phyloP scores from a whole-genome alignment of 805 yeast genomes.

The Ogataea corticis region DNA sequence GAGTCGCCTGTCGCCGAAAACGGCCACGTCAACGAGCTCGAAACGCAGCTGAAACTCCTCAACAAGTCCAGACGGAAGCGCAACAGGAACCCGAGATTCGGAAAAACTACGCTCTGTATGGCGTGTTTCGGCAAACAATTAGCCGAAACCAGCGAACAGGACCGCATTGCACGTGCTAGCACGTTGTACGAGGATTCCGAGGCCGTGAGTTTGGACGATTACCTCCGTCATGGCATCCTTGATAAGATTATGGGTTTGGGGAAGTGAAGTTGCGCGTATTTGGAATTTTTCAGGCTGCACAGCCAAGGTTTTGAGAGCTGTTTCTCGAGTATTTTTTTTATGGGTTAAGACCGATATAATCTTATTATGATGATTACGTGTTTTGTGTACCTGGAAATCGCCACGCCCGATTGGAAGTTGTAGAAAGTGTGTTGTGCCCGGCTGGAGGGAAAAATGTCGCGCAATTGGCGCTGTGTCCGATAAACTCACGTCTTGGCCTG shows the following conservation, averaged over 20 bases:
- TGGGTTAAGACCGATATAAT: conserved; percentile 6
- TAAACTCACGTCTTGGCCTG: background rate
- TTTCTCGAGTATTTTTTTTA: too few species aligned
- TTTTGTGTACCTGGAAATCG: background rate
- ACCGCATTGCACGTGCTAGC: conserved; percentile 9
- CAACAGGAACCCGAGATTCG: conserved; percentile 25
- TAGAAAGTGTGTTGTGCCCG: background rate
- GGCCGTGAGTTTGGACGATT: conserved; percentile 17
- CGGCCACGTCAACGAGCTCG: background rate
- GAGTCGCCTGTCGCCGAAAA: conserved; percentile 9
- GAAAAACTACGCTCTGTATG: conserved; percentile 29
- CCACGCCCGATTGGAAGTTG: background rate
- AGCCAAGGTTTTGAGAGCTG: background rate
- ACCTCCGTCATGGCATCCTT: conserved; percentile 13
- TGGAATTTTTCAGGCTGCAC: conserved; percentile 1
- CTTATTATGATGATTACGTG: background rate
- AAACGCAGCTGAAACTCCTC: conserved; percentile 12
- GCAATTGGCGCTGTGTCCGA: background rate
- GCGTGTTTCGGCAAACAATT: conserved; percentile 21
- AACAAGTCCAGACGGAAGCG: conserved; percentile 25
- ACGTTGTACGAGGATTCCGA: conserved; percentile 14
- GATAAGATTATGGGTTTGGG: conserved; percentile 15
- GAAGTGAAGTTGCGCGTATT: background rate
- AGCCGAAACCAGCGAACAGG: conserved; percentile 13
- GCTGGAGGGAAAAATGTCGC: background rate